Percentiles rank a stretch among this genome's conserved stretches.
Evolutionary conservation across 805 yeast species (phyloP).

Genomic region (Saturnispora diversa): DNA sequence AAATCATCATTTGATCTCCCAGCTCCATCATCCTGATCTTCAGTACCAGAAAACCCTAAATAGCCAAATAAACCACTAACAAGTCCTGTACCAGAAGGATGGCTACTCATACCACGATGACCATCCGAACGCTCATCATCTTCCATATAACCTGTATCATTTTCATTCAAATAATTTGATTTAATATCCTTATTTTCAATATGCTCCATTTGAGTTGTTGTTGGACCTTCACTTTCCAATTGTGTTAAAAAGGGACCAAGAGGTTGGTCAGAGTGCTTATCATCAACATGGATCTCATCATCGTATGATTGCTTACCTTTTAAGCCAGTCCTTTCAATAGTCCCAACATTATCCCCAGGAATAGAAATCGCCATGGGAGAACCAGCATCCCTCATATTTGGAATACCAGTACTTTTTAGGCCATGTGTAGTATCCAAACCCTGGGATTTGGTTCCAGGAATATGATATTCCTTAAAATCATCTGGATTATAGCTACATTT

Average conservation of each 20-base stretch:
- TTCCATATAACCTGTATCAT: background rate
- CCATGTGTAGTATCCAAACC: constrained; percentile 2
- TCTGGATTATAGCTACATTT: background rate
- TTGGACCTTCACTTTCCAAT: background rate
- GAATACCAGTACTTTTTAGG: too few relatives aligned
- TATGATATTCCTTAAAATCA: constrained; percentile 2
- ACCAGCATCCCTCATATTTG: too few relatives aligned
- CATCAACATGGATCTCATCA: constrained; percentile 4
- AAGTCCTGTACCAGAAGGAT: constrained; percentile 2
- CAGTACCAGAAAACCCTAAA: constrained; percentile 7
- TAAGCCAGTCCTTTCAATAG: background rate
- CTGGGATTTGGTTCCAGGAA: constrained; percentile 7
- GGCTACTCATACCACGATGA: background rate
- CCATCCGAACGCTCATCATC: background rate
- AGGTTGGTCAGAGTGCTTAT: constrained; percentile 3
- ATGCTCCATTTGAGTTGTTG: constrained; percentile 1
- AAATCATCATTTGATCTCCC: too few relatives aligned
- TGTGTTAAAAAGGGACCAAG: constrained; percentile 4
- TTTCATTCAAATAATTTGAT: too few relatives aligned
- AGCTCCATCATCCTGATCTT: background rate
- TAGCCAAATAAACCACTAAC: constrained; percentile 10
- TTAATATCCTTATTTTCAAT: constrained; percentile 3
- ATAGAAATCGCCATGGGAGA: too few relatives aligned
- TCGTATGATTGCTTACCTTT: background rate
- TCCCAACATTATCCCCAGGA: background rate